A percentile compares a stretch with the other conserved stretches of the same genome.
Evolutionary conservation across 441 rosid species (phyloP).

Genomic region (Caryocar brasiliense): DNA sequence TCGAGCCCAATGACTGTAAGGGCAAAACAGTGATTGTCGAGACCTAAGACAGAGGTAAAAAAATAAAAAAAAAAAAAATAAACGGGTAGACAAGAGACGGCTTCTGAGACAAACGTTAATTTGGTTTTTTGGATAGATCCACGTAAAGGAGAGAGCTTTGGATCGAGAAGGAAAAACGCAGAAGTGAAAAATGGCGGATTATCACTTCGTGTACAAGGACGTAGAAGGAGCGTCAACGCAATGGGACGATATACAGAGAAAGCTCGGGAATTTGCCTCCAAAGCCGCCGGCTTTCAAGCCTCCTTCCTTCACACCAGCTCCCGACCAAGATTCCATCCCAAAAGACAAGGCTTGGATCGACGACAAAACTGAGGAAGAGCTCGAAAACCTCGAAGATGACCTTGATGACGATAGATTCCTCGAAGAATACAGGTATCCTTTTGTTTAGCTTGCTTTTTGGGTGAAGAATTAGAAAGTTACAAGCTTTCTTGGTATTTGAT

Average conservation of each 20-base stretch:
- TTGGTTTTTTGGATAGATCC: not conserved
- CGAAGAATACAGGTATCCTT: constrained; percentile 64
- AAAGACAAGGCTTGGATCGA: constrained; percentile 76
- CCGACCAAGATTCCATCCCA: constrained; percentile 57
- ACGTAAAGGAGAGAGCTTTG: not conserved
- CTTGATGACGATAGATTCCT: constrained; percentile 93
- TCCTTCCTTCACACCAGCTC: constrained; percentile 56
- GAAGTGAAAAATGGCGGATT: constrained; percentile 55
- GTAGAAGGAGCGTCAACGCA: constrained; percentile 92
- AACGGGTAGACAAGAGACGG: no score
- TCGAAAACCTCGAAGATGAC: constrained; percentile 77
- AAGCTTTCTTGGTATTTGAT: no score
- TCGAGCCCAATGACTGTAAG: no score
- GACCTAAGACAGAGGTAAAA: no score
- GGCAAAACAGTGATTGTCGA: no score
- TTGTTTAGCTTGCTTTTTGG: not conserved
- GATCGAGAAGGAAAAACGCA: not conserved
- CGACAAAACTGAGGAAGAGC: constrained; percentile 68
- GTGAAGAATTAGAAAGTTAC: no score
- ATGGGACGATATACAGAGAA: constrained; percentile 97
- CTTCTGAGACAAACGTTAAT: not conserved
- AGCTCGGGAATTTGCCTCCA: constrained; percentile 81
- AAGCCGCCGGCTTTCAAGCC: constrained; percentile 90
- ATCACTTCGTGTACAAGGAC: constrained; percentile 93
- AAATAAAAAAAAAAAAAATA: no score